Evolutionary conservation across 2,329 filamentous ascomycete genomes (phyloP).

Genomic region (Xylariales sp.): DNA sequence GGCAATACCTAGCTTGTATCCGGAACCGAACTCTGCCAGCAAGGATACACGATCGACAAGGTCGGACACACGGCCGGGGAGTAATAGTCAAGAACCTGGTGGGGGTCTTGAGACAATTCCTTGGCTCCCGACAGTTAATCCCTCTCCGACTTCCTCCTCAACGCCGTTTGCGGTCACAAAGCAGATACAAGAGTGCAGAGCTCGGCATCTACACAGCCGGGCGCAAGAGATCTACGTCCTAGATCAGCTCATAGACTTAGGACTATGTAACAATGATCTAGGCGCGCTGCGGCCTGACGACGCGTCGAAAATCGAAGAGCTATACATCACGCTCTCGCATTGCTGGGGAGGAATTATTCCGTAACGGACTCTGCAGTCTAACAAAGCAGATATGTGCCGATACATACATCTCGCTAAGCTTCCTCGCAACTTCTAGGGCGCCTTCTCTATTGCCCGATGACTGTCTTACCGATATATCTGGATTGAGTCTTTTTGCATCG

Average conservation of each 20-base stretch:
- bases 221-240: conserved; percentile 14
- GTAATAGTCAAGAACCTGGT: background rate
- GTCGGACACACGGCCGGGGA: too few relatives aligned
- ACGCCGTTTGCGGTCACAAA: conserved; percentile 13
- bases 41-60: background rate
- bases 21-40: background rate
- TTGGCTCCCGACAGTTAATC: conserved; percentile 10
- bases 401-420: conserved; percentile 22
- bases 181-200: conserved; percentile 22
- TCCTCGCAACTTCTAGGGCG: conserved; percentile 25
- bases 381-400: conserved; percentile 22
- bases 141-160: background rate
- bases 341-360: conserved; percentile 26
- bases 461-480: conserved; percentile 28
- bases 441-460: conserved; percentile 21
- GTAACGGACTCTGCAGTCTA: conserved; percentile 20
- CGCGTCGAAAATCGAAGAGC: conserved; percentile 8
- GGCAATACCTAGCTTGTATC: too few relatives aligned
- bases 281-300: conserved; percentile 10
- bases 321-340: conserved; percentile 20
- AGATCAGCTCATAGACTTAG: conserved; percentile 22
- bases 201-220: conserved; percentile 15
- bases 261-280: conserved; percentile 3
- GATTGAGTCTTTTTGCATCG: conserved; percentile 29
- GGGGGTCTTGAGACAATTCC: conserved; percentile 14